phyloP scores from a whole-genome alignment of 1,284 basidiomycete genomes.

The Sporisorium sorghi region DNA sequence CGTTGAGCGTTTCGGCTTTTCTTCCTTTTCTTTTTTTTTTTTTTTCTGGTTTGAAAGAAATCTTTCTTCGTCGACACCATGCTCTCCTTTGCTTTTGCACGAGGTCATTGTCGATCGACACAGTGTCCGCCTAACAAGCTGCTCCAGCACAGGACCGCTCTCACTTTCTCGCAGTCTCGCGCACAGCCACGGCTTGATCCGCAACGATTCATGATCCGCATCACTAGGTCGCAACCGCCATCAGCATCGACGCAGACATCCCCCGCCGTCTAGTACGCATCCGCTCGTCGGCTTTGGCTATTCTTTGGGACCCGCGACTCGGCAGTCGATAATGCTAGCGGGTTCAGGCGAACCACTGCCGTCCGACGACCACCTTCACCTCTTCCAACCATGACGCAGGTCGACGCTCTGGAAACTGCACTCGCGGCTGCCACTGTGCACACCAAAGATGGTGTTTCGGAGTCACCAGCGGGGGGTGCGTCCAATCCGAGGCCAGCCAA shows the following conservation, averaged over 20 bases:
- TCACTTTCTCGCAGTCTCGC: no score
- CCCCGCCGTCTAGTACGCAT: conserved; percentile 8
- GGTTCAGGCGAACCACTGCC: background rate
- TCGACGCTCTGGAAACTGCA: conserved; percentile 18
- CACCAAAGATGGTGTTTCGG: background rate
- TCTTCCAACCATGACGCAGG: conserved; percentile 27
- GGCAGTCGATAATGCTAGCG: background rate
- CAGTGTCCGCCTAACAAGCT: background rate
- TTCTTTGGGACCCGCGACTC: background rate
- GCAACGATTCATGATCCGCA: background rate
- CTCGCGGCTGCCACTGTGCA: conserved; percentile 21
- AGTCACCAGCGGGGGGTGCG: background rate
- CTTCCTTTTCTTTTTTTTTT: no score
- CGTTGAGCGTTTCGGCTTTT: no score
- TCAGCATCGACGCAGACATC: conserved; percentile 12
- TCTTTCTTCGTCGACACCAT: no score
- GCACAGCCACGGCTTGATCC: background rate
- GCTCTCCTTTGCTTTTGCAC: no score
- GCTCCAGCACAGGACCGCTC: background rate
- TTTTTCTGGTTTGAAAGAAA: no score
- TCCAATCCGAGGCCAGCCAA: conserved; percentile 5
- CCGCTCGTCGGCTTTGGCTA: background rate
- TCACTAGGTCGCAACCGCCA: background rate
- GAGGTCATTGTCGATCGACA: no score
- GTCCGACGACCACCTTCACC: background rate